phyloP scores from a whole-genome alignment of 1,284 basidiomycete genomes.

The Rhodotorula sp. region DNA sequence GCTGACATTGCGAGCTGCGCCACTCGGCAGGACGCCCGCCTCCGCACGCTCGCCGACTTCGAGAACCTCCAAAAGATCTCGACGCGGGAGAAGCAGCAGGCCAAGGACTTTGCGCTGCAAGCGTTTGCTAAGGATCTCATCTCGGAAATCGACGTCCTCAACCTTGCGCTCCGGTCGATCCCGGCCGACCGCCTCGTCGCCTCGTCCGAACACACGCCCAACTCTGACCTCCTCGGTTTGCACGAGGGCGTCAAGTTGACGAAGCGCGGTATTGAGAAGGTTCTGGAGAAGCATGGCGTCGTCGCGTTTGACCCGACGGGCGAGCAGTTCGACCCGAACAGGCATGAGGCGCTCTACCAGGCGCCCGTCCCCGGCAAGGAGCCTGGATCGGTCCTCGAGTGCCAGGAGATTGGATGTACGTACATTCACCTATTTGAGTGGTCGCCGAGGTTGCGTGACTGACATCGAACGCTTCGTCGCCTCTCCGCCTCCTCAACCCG shows the following conservation, averaged over 20 bases:
- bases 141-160: slow-evolving; percentile 86
- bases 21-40: slow-evolving; percentile 42
- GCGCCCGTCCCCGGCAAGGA: slow-evolving; percentile 82
- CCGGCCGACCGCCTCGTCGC: slow-evolving; percentile 56
- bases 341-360: slow-evolving; percentile 93
- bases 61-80: slow-evolving; percentile 90
- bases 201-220: slow-evolving; percentile 53
- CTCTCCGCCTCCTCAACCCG: no score
- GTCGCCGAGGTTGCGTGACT: not conserved
- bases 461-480: not conserved
- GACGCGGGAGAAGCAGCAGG: slow-evolving; percentile 84
- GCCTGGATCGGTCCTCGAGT: slow-evolving; percentile 85
- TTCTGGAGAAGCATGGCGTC: slow-evolving; percentile 86
- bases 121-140: slow-evolving; percentile 87
- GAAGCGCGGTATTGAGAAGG: slow-evolving; percentile 82
- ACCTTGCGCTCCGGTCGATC: slow-evolving; percentile 78
- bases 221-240: slow-evolving; percentile 64
- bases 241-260: slow-evolving; percentile 89
- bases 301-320: slow-evolving; percentile 88
- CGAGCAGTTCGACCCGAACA: slow-evolving; percentile 89
- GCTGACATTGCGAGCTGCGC: not conserved
- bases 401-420: slow-evolving; percentile 76
- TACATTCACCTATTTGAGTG: not conserved
- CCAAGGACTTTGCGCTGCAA: slow-evolving; percentile 87
- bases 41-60: slow-evolving; percentile 69